Base-by-base conservation (phyloP, 352 stramenopile species). In the Phytophthora europaea region DNA sequence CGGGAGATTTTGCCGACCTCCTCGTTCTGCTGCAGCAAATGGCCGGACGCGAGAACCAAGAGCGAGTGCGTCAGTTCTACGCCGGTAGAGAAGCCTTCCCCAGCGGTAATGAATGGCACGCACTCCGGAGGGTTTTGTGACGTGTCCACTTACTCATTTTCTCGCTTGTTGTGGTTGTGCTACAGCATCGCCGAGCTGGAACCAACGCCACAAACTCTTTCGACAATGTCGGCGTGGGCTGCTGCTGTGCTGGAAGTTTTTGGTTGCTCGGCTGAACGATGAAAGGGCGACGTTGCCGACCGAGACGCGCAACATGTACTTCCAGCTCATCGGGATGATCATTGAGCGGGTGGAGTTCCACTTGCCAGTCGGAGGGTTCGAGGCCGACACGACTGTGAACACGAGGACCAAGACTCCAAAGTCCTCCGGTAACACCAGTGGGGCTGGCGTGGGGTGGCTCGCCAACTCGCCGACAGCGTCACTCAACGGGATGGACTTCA, bases 331-430 rank as follows among this genome's bases (percentile, higher is more conserved):
- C 26, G 73, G 70, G 0, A 72, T 90, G 36, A 92, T 92, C 59
- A 81, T 85, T 5, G 83, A 94, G 65, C 75, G 85, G 16, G 80
- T 88, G 13, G 85, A 94, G 72, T 94, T 92, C 65, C 82, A 90
- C 51, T 56, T 94, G 52, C 76, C 62, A 5, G 36, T 28, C 16
- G 67, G 50, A 4, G 69, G 43, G 18, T 59, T 58, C 3, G 65
- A 79, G 13, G 56, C 64, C 0, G 47, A 71, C 2, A 13, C 1
- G 6, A 18, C n/a, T 10, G 43, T 45, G 31, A 55, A 38, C 34
- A 40, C 2, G 16, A 64, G 48, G 57, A 40, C 20, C 13, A 73
- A 70, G 28, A 80, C 72, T 8, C 67, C 61, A 2, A 72, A 51
- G 45, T 43, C 18, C n/a, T 26, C 34, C 51, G 64, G 58, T n/a